Percentiles rank a stretch among this genome's conserved stretches.
These are phyloP conservation scores for Lachnellula arida DNA, from an alignment of 2,329 filamentous ascomycete species.

Conservation along the genomic window DNA sequence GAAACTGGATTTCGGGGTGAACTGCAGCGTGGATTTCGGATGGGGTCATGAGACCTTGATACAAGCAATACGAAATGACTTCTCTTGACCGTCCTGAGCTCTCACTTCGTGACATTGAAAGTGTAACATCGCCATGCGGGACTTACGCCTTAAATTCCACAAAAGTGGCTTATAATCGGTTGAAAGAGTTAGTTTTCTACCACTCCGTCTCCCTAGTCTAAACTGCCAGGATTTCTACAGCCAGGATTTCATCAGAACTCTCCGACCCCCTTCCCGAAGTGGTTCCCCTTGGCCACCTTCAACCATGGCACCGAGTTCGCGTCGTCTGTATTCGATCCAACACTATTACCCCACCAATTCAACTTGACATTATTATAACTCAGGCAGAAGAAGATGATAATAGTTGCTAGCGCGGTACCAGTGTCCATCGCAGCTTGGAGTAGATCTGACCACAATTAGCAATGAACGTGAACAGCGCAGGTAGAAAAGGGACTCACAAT, in stretches of 20 bases:
- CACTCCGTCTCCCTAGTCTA: too few species aligned
- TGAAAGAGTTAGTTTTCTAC: too few species aligned
- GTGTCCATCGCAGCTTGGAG: constrained; percentile 66
- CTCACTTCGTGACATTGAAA: too few species aligned
- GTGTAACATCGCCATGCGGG: too few species aligned
- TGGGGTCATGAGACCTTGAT: too few species aligned
- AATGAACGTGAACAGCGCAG: neutral
- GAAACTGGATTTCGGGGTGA: too few species aligned
- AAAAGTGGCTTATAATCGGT: too few species aligned
- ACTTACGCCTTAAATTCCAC: too few species aligned
- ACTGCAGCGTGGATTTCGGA: too few species aligned
- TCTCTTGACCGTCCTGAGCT: too few species aligned
- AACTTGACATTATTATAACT: constrained; percentile 53
- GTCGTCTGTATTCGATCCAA: constrained; percentile 34
- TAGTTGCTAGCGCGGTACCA: constrained; percentile 60
- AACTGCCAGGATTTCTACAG: too few species aligned
- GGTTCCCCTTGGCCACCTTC: constrained; percentile 26
- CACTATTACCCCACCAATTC: constrained; percentile 60
- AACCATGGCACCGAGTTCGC: constrained; percentile 33
- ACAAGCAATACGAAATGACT: too few species aligned
- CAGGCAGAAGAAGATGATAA: constrained; percentile 62
- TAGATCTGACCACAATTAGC: constrained; percentile 41
- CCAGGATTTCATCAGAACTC: constrained; percentile 22
- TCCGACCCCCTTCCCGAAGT: constrained; percentile 33
- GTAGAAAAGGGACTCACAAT: constrained; percentile 38